phyloP scores from a whole-genome alignment of 2,329 filamentous ascomycete species.

The Aspergillus brunneoviolaceus region DNA sequence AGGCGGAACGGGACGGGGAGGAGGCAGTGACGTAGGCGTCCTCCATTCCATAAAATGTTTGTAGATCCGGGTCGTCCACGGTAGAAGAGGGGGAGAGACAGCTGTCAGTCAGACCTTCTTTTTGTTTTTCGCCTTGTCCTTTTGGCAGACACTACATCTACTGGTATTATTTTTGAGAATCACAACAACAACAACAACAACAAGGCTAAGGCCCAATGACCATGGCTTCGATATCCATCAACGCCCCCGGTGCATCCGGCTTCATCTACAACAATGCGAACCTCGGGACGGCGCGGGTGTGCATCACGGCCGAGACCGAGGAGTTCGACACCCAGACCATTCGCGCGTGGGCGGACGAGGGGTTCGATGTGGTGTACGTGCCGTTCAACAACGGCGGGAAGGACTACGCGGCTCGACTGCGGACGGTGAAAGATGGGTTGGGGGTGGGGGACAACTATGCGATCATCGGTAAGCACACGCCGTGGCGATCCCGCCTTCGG shows the following conservation, averaged over 20 bases:
- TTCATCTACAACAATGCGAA: conserved; percentile 36
- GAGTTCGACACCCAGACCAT: conserved; percentile 56
- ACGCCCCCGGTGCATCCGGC: conserved; percentile 31
- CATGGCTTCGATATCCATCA: conserved; percentile 38
- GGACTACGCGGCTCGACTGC: conserved; percentile 51
- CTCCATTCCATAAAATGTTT: not conserved
- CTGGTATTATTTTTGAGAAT: not conserved
- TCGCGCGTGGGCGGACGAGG: conserved; percentile 59
- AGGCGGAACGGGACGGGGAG: not conserved
- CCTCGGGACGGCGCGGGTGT: conserved; percentile 33
- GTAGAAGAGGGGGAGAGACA: not conserved
- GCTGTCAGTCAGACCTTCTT: not conserved
- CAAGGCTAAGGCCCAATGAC: not conserved
- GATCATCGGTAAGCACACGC: conserved; percentile 55
- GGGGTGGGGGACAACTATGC: conserved; percentile 61
- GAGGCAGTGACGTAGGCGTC: not conserved
- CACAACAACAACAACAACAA: not conserved
- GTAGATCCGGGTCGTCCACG: not conserved
- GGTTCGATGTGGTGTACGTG: conserved; percentile 59
- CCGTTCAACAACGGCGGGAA: conserved; percentile 55
- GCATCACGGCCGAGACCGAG: conserved; percentile 34
- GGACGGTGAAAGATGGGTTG: conserved; percentile 53
- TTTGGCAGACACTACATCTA: not conserved
- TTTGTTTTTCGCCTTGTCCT: not conserved
- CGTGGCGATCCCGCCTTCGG: not conserved